Conservation (phyloP, 345 rosid species). For the Tarenaya hassleriana region DNA sequence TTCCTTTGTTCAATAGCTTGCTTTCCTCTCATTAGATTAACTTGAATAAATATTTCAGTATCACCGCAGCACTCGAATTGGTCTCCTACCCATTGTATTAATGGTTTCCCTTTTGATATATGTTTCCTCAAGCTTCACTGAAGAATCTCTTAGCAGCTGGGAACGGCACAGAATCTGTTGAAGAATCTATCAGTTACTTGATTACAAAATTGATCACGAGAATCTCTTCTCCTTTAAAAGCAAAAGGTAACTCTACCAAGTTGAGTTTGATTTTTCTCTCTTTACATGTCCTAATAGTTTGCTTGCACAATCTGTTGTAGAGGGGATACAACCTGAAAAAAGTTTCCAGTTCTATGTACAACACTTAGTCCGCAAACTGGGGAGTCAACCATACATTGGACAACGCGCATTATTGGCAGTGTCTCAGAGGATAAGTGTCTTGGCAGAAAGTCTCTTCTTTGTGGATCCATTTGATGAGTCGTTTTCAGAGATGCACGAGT, state of each 20-base stretch:
- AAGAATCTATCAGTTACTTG: constrained; percentile 55
- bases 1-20: constrained; percentile 2
- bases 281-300: constrained; percentile 10
- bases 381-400: constrained; percentile 58
- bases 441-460: constrained; percentile 64
- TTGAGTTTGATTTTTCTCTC: neutral
- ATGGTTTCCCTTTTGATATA: constrained; percentile 13
- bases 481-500: constrained; percentile 54
- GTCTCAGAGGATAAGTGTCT: constrained; percentile 53
- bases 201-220: constrained; percentile 47
- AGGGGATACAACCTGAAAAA: constrained; percentile 27
- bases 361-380: constrained; percentile 80
- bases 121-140: constrained; percentile 44
- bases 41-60: neutral
- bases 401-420: constrained; percentile 56
- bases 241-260: constrained; percentile 36
- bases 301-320: constrained; percentile 33
- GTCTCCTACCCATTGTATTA: constrained; percentile 8
- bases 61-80: neutral
- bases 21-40: constrained; percentile 2
- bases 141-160: constrained; percentile 46
- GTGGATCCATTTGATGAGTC: constrained; percentile 76
- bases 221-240: constrained; percentile 50
- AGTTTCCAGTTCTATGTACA: constrained; percentile 51
- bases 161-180: constrained; percentile 41